phyloP scores from a whole-genome alignment of 139 green algal genomes.

The Micractinium sp. region DNA sequence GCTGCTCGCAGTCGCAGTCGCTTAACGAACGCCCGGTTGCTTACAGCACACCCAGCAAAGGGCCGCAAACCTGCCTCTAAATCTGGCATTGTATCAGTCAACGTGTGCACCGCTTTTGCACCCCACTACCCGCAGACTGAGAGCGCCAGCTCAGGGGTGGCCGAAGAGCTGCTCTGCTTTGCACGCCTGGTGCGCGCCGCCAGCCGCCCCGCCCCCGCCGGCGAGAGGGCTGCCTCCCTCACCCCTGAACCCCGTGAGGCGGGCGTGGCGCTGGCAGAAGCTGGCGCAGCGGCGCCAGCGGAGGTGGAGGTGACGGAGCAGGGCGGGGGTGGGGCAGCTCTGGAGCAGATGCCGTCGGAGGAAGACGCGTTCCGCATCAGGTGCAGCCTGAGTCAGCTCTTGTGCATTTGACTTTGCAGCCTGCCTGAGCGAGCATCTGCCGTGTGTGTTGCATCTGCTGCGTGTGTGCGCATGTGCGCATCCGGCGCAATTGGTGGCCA shows the following conservation, averaged over 20 bases:
- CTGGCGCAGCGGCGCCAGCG: background rate
- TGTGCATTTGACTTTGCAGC: background rate
- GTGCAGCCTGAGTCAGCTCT: background rate
- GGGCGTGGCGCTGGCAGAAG: background rate
- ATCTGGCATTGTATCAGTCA: no score
- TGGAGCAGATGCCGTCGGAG: conserved; percentile 3
- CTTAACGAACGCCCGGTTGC: no score
- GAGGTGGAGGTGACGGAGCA: background rate
- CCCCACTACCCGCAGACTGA: background rate
- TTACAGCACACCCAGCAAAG: background rate
- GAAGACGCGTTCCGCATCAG: conserved; percentile 22
- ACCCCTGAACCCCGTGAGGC: background rate
- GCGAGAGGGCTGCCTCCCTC: background rate
- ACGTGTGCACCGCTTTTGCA: background rate
- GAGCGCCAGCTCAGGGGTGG: background rate
- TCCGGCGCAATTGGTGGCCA: no score
- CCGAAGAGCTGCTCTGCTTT: conserved; percentile 18
- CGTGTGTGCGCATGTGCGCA: no score
- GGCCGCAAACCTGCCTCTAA: no score
- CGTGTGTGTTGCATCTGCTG: background rate
- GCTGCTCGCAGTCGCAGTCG: background rate
- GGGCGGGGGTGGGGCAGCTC: background rate
- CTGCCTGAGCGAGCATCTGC: background rate
- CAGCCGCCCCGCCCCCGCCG: background rate
- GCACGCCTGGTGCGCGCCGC: background rate